These are phyloP conservation scores for Claviceps capensis DNA, from an alignment of 2,329 filamentous ascomycete genomes.

Conservation along the genomic window DNA sequence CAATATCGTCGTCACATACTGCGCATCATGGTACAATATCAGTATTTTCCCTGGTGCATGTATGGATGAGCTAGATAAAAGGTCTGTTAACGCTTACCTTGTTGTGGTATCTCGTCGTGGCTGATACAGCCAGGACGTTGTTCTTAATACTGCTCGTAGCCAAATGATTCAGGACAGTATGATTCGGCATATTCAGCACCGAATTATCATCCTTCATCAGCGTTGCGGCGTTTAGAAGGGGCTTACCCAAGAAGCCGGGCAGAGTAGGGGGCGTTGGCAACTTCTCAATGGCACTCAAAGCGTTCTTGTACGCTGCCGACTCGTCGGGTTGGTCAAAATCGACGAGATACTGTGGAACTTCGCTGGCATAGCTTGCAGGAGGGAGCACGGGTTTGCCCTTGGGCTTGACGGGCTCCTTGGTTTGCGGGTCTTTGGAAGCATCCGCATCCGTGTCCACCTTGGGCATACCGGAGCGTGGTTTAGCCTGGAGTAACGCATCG, in stretches of 20 bases:
- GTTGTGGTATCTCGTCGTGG: conserved; percentile 91
- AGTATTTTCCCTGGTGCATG: background rate
- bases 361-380: conserved; percentile 49
- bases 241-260: conserved; percentile 84
- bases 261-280: conserved; percentile 73
- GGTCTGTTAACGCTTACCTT: conserved; percentile 45
- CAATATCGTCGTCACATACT: conserved; percentile 97
- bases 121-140: conserved; percentile 85
- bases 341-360: conserved; percentile 72
- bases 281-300: conserved; percentile 60
- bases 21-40: background rate
- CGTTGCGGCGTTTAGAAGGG: conserved; percentile 81
- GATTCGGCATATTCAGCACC: conserved; percentile 91
- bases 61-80: too few species aligned
- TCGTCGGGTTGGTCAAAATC: conserved; percentile 83
- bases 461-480: conserved; percentile 11
- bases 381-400: conserved; percentile 43
- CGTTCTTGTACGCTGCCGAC: conserved; percentile 57
- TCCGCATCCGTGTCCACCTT: conserved; percentile 5
- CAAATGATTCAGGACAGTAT: conserved; percentile 90
- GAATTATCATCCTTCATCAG: conserved; percentile 97
- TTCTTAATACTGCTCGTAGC: conserved; percentile 98
- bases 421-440: conserved; percentile 8
- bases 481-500: conserved; percentile 36
- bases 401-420: conserved; percentile 30